Base-by-base conservation (phyloP, 768 basidiomycete species). In the Suillus placidus region DNA sequence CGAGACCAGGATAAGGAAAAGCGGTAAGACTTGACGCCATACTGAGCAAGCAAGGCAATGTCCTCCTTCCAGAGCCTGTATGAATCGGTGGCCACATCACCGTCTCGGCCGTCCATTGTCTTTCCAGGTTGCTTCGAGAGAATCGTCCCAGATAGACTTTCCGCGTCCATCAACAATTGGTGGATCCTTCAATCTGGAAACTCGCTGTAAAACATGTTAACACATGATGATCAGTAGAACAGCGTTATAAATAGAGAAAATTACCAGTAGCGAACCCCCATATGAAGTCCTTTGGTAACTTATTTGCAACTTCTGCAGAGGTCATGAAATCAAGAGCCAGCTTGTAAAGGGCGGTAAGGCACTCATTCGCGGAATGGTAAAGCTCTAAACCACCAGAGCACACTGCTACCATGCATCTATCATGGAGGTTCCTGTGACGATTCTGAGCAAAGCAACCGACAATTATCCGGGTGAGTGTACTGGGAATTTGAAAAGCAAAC, bases 1-100 rank as follows among this genome's bases (percentile, higher is more conserved):
- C 91, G 83, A 13, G 88, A 84, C 92, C 90, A 92, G 8, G 90
- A 82, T 62, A 93, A 80, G 5, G 89, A 91, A 78, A 93, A 92
- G 26, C 91, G 85, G 78, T 92, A 93, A 3, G 88, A 78, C 70
- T 88, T 90, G 57, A 88, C 87, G 40, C 89, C 88, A 68, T 91
- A 89, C 42, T 81, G 70, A 32, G 80, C 81, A 68, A 93, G 80
- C 47, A 92, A 79, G 40, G 82, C 83, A 43, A 90, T 75, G 72
- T 92, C 90, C 67, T 89, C 85, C 66, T 83, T 83, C 88, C 88
- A 92, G 66, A 85, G 79, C 62, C 80, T 82, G 78, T 90, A 89
- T 14, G 89, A 90, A 75, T 89, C 87, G 56, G 88, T 90, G 7
- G 91, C 89, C 61, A 87, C 84, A 71, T 90, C 88, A 8, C 89